Evolutionary conservation across 2,329 filamentous ascomycete species (phyloP), one percentile per base, ranked within the genome.

Genomic region (Ciborinia camelliae): DNA sequence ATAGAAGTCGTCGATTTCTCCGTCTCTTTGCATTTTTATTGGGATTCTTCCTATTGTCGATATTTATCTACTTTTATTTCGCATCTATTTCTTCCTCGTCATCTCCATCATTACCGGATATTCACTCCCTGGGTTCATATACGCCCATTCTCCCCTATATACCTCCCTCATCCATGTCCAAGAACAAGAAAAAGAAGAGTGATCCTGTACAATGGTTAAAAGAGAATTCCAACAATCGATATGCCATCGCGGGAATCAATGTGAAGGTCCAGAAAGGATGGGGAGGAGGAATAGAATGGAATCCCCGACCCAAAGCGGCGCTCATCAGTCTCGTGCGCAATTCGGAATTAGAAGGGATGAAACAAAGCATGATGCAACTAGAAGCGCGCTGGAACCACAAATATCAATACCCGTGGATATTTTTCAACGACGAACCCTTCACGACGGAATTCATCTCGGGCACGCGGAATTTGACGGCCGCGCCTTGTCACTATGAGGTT

Each of bases 361-460:
- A 91, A 15, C 81, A 84, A 70, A 89, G 87, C 41, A 91, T 96
- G 81, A 77, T 77, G 37, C 89, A 96, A 72, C 78, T 92, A 54
- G 90, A 92, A 75, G 79, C 84, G 64, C 89, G 87, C 12, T 96
- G 91, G 88, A 96, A 96, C 74, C 79, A 80, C 73, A 91, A 91
- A 69, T 74, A 71, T 43, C 63, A 70, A 72, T 96, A 96, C 73
- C 90, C 92, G 52, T 96, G 91, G 89, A 88, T 90, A 50, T 94
- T 96, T 79, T 91, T 95, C 82, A 95, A 93, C 76, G 87, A 92
- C 71, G 84, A 88, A 61, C 86, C 88, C 4, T 92, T 96, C 74
- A 88, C 87, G 4, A 85, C 90, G 10, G 86, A 90, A 66, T 96
- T 96, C 80, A 93, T 90, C 74, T 78, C 79, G 43, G 79, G 80